Evolutionary conservation across 192 early-diverging fungal genomes (phyloP), one percentile per base, ranked within the genome.

Genomic region (Coemansia sp.): DNA sequence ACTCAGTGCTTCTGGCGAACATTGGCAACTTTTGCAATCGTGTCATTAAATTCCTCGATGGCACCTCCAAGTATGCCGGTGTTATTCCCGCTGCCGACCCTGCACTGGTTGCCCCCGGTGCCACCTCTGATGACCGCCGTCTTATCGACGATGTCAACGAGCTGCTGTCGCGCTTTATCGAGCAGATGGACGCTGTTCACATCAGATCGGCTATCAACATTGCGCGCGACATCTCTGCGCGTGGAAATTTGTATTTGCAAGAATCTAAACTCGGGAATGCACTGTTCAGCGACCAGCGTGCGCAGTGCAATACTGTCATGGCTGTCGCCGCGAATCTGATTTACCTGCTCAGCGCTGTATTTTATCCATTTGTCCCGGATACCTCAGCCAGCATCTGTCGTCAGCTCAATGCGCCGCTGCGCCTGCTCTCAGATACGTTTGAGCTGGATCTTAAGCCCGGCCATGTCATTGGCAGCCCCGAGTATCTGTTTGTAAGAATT

Each of bases 1-100:
- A 99, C 85, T 88, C 83, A 66, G 96, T 96, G 85, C 85, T 99
- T 60, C 83, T 99, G 52, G 91, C 91, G 58, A 99, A 98, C 78
- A 64, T 96, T 5, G 97, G 97, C 60, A 99, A 99, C 87, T 94
- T 97, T 84, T 91, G 95, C 66, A 99, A 97, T 84, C 92, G 97
- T 66, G 91, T 94, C 27, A 85, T 98, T 76, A 95, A 95, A 80
- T 99, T 97, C 83, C 81, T 94, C 36, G 77, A 82, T 36, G 62
- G 53, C 50, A 74, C 82, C 42, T 84, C 93, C n/a, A 98, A 96
- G 75, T 99, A 98, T 77, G 91, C 88, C 19, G 84, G 89, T n/a
- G 75, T 89, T 3, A 71, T 98, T 22, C 96, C 96, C 6, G 68
- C 83, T 6, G 73, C 77, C 27, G 78, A 80, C 63, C 57, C 78